A percentile compares a stretch with the other conserved stretches of the same genome.
phyloP scores from a whole-genome alignment of 176 grass and related monocot genomes.

The Avena sativa region DNA sequence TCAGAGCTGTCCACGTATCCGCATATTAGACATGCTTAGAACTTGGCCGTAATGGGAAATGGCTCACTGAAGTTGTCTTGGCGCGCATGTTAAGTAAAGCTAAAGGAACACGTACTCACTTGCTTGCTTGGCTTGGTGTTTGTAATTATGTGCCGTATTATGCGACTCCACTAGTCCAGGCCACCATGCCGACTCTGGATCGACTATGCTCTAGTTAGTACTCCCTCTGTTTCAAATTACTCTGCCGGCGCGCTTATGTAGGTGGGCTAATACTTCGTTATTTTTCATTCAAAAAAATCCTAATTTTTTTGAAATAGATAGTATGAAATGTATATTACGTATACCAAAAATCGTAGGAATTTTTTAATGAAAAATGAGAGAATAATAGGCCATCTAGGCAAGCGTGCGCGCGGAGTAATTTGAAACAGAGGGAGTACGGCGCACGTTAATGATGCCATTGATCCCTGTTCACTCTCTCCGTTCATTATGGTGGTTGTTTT shows the following conservation, averaged over 20 bases:
- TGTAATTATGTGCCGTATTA: not conserved
- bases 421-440: no score
- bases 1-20: not conserved
- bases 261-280: no score
- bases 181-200: not conserved
- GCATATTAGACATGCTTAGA: not conserved
- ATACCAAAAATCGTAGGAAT: no score
- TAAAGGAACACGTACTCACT: not conserved
- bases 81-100: not conserved
- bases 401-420: no score
- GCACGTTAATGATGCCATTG: slow-evolving; percentile 51
- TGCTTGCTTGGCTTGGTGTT: not conserved
- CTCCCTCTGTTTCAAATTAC: no score
- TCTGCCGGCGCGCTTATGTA: no score
- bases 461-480: not conserved
- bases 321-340: no score
- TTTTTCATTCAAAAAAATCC: no score
- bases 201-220: not conserved
- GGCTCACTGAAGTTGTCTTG: not conserved
- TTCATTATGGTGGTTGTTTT: no score
- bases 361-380: no score
- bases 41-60: not conserved
- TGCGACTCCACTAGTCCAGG: not conserved
- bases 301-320: no score
- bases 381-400: no score